phyloP scores from a whole-genome alignment of 2,329 filamentous ascomycete species.

The Phialocephala subalpina region DNA sequence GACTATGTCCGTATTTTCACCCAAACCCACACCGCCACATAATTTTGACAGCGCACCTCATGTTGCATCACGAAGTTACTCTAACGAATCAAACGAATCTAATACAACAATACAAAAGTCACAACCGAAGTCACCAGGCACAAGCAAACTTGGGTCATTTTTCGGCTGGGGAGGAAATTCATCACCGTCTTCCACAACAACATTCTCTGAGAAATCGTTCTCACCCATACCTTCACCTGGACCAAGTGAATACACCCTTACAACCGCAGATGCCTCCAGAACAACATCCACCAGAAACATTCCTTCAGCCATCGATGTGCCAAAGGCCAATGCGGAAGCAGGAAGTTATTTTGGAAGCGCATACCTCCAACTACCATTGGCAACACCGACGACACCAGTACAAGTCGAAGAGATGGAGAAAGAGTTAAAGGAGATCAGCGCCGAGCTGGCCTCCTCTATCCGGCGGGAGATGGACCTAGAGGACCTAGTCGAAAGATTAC shows the following conservation, averaged over 20 bases:
- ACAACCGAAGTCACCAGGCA: slow-evolving; percentile 57
- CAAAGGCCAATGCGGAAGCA: slow-evolving; percentile 51
- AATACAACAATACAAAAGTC: slow-evolving; percentile 39
- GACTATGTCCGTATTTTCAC: slow-evolving; percentile 46
- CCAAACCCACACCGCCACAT: slow-evolving; percentile 43
- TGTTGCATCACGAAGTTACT: slow-evolving; percentile 34
- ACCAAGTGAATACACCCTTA: slow-evolving; percentile 46
- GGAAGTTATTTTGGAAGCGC: slow-evolving; percentile 42
- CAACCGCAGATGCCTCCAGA: slow-evolving; percentile 36
- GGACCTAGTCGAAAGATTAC: slow-evolving; percentile 88
- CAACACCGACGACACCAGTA: slow-evolving; percentile 50
- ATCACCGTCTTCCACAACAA: slow-evolving; percentile 64
- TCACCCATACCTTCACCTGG: slow-evolving; percentile 66
- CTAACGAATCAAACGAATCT: slow-evolving; percentile 40
- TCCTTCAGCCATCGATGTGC: slow-evolving; percentile 46
- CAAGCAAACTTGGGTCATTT: slow-evolving; percentile 66
- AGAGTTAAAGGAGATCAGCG: slow-evolving; percentile 91
- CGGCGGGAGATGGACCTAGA: slow-evolving; percentile 95
- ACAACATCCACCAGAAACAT: slow-evolving; percentile 40
- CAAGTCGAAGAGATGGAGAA: slow-evolving; percentile 90
- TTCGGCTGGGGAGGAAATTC: slow-evolving; percentile 70
- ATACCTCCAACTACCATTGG: slow-evolving; percentile 42
- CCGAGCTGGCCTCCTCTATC: slow-evolving; percentile 91
- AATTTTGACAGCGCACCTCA: slow-evolving; percentile 36
- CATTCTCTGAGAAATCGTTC: slow-evolving; percentile 64